phyloP scores from a whole-genome alignment of 2,329 filamentous ascomycete genomes.

The Trichoderma afroharzianum region DNA sequence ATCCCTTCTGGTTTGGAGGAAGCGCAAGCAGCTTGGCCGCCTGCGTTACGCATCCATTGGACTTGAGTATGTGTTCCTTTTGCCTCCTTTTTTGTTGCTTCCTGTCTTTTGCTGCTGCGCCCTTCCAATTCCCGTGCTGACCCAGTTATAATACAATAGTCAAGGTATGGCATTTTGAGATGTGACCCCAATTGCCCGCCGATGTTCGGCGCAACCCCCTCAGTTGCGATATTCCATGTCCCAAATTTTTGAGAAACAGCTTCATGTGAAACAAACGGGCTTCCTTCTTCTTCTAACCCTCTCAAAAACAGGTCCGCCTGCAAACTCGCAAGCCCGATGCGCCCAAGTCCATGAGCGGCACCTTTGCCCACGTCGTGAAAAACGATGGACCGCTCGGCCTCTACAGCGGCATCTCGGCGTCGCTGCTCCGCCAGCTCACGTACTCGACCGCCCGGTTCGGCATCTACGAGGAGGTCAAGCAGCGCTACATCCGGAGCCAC shows the following conservation, averaged over 20 bases:
- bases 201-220: neutral
- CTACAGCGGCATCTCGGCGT: conserved; percentile 89
- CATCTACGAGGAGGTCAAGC: conserved; percentile 91
- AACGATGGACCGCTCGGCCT: conserved; percentile 74
- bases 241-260: neutral
- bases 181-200: neutral
- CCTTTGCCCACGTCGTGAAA: conserved; percentile 76
- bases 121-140: neutral
- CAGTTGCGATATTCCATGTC: neutral
- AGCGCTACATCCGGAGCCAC: conserved; percentile 43
- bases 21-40: conserved; percentile 91
- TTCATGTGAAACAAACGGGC: neutral
- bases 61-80: conserved; percentile 63
- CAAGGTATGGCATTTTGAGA: conserved; percentile 20
- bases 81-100: neutral
- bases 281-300: conserved; percentile 15
- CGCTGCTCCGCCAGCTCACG: conserved; percentile 86
- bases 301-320: conserved; percentile 66
- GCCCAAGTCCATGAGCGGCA: conserved; percentile 78
- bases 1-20: conserved; percentile 95
- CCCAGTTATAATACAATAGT: conserved; percentile 11
- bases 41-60: conserved; percentile 86
- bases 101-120: neutral
- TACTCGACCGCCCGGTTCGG: conserved; percentile 97
- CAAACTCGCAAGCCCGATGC: conserved; percentile 77